phyloP scores from a whole-genome alignment of 768 basidiomycete genomes.

The Boletus reticulatus region DNA sequence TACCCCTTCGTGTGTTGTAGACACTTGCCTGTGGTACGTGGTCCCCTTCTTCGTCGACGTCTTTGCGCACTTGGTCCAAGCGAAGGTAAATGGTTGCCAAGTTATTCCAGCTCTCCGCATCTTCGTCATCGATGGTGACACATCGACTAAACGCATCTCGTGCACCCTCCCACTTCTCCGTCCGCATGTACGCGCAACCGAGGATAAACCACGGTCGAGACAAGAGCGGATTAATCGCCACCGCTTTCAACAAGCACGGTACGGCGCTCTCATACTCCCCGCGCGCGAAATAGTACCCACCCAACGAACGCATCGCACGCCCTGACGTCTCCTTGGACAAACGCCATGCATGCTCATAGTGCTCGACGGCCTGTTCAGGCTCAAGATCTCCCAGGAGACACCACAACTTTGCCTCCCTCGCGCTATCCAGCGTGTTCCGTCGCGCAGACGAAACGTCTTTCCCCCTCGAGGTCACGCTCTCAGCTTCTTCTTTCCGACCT shows the following conservation, averaged over 20 bases:
- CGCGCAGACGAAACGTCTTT: conserved; percentile 47
- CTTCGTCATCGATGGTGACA: conserved; percentile 91
- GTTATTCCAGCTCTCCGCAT: conserved; percentile 98
- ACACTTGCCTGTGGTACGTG: conserved; percentile 21
- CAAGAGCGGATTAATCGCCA: conserved; percentile 85
- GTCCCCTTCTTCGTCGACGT: conserved; percentile 30
- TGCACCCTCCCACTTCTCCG: conserved; percentile 82
- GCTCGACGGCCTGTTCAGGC: conserved; percentile 59
- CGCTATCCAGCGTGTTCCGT: conserved; percentile 51
- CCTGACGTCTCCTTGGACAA: conserved; percentile 79
- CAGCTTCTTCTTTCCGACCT: conserved; percentile 82
- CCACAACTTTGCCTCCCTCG: conserved; percentile 89
- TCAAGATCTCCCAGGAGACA: conserved; percentile 94
- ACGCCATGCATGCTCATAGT: conserved; percentile 85
- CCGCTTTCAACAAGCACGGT: conserved; percentile 65
- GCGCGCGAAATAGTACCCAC: conserved; percentile 74
- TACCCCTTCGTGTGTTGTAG: background rate
- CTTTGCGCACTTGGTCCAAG: conserved; percentile 49
- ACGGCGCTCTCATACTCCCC: conserved; percentile 64
- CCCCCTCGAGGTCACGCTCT: conserved; percentile 59
- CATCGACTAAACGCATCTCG: conserved; percentile 82
- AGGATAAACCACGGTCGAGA: conserved; percentile 94
- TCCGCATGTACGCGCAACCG: conserved; percentile 85
- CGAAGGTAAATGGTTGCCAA: conserved; percentile 92
- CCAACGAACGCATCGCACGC: conserved; percentile 89